Evolutionary conservation across 257 asterid genomes (phyloP).

Genomic region (Orobanche coerulescens): DNA sequence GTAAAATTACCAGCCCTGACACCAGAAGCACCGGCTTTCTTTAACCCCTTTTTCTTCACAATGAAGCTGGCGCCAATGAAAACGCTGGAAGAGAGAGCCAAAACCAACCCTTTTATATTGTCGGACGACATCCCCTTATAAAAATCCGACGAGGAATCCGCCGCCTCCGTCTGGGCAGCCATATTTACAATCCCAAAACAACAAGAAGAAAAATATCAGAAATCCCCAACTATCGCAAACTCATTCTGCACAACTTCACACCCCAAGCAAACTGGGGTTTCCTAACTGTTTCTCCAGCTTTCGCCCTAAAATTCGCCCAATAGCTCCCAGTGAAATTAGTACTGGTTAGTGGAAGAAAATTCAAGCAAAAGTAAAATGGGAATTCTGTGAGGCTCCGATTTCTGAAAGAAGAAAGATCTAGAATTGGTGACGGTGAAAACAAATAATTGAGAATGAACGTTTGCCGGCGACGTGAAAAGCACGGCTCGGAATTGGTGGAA

Average conservation of each 20-base stretch:
- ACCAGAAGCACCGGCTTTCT: conserved; percentile 82
- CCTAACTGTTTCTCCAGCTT: conserved; percentile 12
- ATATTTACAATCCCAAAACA: conserved; percentile 25
- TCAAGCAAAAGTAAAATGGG: neutral
- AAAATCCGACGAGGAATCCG: conserved; percentile 26
- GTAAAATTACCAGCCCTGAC: conserved; percentile 58
- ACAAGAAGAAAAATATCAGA: neutral
- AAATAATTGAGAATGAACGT: neutral
- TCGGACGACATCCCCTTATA: conserved; percentile 63
- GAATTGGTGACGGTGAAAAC: conserved; percentile 8
- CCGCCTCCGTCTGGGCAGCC: conserved; percentile 37
- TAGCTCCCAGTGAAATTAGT: neutral
- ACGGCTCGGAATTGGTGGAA: neutral
- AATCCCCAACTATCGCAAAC: conserved; percentile 23
- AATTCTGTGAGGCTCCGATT: conserved; percentile 2
- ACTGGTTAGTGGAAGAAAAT: neutral
- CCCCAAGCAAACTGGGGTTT: neutral
- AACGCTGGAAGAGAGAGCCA: conserved; percentile 72
- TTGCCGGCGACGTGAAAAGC: neutral
- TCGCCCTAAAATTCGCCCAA: conserved; percentile 19
- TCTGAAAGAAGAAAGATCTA: conserved; percentile 22
- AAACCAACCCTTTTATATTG: conserved; percentile 61
- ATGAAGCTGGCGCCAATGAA: conserved; percentile 83
- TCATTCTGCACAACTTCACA: conserved; percentile 26
- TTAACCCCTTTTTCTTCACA: conserved; percentile 78